Base-by-base conservation (phyloP, 257 asterid genomes). In the Dorcoceras hygrometricum region DNA sequence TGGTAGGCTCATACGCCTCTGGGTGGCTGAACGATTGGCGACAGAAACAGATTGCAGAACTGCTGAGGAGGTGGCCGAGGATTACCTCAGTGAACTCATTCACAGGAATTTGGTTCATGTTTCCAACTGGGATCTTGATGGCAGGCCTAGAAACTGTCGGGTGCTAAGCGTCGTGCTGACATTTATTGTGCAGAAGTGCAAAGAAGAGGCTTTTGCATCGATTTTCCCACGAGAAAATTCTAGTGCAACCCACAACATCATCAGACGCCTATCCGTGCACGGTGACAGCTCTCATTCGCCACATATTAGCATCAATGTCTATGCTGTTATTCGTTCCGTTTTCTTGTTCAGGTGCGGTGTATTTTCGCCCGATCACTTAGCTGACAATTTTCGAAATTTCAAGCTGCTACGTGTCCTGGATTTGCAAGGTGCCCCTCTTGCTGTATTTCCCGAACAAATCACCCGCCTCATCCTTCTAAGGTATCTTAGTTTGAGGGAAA, bases 1-100 rank as follows among this genome's bases (percentile, higher is more conserved):
- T 1, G 79, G 82, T 2, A 84, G 79, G 78, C 75, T 79, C 19
- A 56, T 77, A 59, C 81, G 87, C 19, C 75, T 84, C 51, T 84
- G 85, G 83, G 81, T 84, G 23, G 85, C 89, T 0, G 87, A 84
- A 58, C 63, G 83, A 7, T 81, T 84, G 32, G 85, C 59, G 1
- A 51, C 26, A 20, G 71, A 24, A 50, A 72, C 69, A 1, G 58
- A 61, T 1, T 4, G 18, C n/a, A 12, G 56, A 31, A 77, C 76
- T 6, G 75, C 79, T 0, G 87, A 81, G 75, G 86, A 79, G 48
- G 80, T 79, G 2, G 86, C 84, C 0, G 75, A 77, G 65, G 73
- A 32, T 10, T 72, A 76, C 61, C 79, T 81, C 8, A 55, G 66
- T 4, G 69, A 78, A 58, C 77, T 81, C 25, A 75, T 81, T 27